Base-by-base conservation (phyloP, 83 land plant genomes). In the Diphasiastrum complanatum region DNA sequence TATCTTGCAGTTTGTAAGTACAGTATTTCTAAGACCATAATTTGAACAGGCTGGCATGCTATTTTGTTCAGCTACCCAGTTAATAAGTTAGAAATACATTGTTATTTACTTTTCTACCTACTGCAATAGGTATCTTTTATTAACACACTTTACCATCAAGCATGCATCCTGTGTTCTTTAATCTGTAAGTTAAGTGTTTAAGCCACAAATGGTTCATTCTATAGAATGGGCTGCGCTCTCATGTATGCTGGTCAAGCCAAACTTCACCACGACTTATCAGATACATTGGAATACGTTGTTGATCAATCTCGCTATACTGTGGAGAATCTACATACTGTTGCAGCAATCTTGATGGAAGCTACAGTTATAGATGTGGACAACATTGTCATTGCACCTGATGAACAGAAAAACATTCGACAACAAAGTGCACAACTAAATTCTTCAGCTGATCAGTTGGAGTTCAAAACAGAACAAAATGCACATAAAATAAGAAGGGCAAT, bases 381-480 rank as follows among this genome's bases (percentile, higher is more conserved):
- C 5, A 36, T 53, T 25, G 46, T 38, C 3, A 10, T 65, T 5
- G 25, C 61, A 0, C 26, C 34, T 36, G 33, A 61, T 20, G 43
- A 53, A 16, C 34, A 53, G 46, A 24, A 61, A 5, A 8, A 65
- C 32, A 26, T 65, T 26, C 16, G 1, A 1, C 27, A 38, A 19
- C 22, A 52, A 20, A 53, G 43, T 24, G 5, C 5, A 23, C 68
- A 65, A 28, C 45, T 65, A 27, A 65, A 53, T 12, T 5, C 5
- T 45, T 31, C 68, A 18, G 24, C 68, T 3, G 41, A 20, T 3
- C 22, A 47, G 26, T 19, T 65, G 63, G 68, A 65, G 28, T 11
- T 12, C 0, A 36, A 65, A 54, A 65, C 68, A 20, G 28, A 52
- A 29, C 62, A 54, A 10, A 65, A 65, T 54, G 68, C 68, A 3